Base-by-base conservation (phyloP, 2,329 filamentous ascomycete genomes). In the Epichloe typhina region DNA sequence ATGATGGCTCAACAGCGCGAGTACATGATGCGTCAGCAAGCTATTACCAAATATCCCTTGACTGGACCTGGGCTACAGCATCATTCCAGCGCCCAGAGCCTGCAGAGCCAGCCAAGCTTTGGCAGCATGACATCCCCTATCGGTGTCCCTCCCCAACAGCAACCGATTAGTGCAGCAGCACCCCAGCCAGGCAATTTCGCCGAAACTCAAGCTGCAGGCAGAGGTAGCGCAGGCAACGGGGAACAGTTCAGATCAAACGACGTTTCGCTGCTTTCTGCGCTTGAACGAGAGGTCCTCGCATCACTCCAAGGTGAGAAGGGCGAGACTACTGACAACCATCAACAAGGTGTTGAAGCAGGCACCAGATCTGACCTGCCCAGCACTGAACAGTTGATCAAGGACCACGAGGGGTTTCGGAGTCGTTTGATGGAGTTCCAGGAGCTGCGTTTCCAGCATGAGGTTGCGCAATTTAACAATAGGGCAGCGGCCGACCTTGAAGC, bases 31-130 rank as follows among this genome's bases (percentile, higher is more conserved):
- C 86, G 89, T 56, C 89, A 95, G 62, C 89, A 95, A 61, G 76
- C 79, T 6, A 82, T 89, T 53, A 75, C 82, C 47, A 84, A 90
- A 63, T 84, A 87, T 63, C 83, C 83, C 50, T 75, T 85, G 59
- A 78, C 59, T 26, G 62, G 59, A 4, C 62, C 64, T 50, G 62
- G 71, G 53, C 76, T 97, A 8, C 89, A 97, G 60, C 93, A 97
- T 62, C 90, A 97, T 63, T 90, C 88, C 1, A 97, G 91, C 63
- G 88, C 88, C 8, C 91, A 97, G 59, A 97, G 91, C 63, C 76
- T 98, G 53, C 93, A 98, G 63, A 96, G 89, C 64, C 93, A 98
- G 67, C 91, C 91, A 21, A 97, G 91, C 69, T 96, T 93, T 63
- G 88, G 91, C 17, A 96, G 86, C 68, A 94, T 98, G 57, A 83